These are phyloP conservation scores for Heliamphora exappendiculata DNA, from an alignment of 148 eudicot genomes.

Conservation along the genomic window DNA sequence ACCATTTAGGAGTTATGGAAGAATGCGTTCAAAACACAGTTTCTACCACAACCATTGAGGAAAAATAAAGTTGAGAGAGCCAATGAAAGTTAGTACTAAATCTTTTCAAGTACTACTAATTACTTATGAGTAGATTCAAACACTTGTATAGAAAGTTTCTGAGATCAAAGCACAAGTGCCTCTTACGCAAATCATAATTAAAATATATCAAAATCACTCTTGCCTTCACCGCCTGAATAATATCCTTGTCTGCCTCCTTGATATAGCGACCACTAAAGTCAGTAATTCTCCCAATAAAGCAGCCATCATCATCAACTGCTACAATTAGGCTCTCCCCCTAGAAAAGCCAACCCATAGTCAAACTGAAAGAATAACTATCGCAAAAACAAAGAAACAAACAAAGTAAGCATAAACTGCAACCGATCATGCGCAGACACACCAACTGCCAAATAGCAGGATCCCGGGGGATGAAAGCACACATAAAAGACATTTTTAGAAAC, in stretches of 20 bases:
- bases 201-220: slow-evolving; percentile 11
- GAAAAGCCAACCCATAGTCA: slow-evolving; percentile 16
- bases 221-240: slow-evolving; percentile 72
- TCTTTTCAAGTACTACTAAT: background rate
- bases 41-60: background rate
- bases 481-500: background rate
- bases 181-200: background rate
- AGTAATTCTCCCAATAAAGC: slow-evolving; percentile 63
- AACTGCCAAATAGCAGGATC: background rate
- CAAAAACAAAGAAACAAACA: background rate
- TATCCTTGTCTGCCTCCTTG: slow-evolving; percentile 91
- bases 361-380: background rate
- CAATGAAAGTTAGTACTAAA: background rate
- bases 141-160: background rate
- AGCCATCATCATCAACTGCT: slow-evolving; percentile 97
- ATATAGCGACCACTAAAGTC: slow-evolving; percentile 75
- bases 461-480: background rate
- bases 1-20: background rate
- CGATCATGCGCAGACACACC: background rate
- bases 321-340: slow-evolving; percentile 76
- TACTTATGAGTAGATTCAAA: background rate
- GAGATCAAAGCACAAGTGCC: background rate
- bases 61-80: background rate
- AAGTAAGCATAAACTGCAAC: background rate
- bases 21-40: background rate